phyloP scores from a whole-genome alignment of 352 stramenopile species.

The Phytophthora capsici region DNA sequence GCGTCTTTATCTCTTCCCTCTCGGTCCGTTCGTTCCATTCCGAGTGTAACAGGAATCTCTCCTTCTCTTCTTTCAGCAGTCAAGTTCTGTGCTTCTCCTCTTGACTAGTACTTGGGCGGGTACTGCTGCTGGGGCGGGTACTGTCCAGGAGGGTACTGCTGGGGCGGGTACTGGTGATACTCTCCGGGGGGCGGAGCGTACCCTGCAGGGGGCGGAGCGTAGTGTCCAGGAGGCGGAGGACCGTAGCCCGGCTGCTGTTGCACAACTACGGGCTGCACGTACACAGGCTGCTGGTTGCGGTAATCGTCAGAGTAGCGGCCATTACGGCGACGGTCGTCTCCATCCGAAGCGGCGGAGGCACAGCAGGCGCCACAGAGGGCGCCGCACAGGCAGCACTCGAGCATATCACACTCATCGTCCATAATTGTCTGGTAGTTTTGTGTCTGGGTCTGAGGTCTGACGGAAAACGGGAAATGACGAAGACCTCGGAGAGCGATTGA shows the following conservation, averaged over 20 bases:
- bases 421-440: constrained; percentile 27
- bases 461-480: constrained; percentile 39
- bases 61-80: constrained; percentile 3
- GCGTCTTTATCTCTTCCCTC: constrained; percentile 14
- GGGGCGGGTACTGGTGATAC: constrained; percentile 54
- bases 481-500: neutral
- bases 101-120: constrained; percentile 24
- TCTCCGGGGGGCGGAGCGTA: constrained; percentile 56
- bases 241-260: constrained; percentile 44
- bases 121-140: constrained; percentile 31
- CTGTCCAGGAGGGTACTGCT: constrained; percentile 39
- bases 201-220: constrained; percentile 37
- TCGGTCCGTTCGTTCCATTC: constrained; percentile 41
- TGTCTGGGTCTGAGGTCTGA: neutral
- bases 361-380: constrained; percentile 81
- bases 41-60: constrained; percentile 8
- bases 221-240: constrained; percentile 37
- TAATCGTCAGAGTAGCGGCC: constrained; percentile 46
- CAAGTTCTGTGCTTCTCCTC: constrained; percentile 2
- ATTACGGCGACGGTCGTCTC: constrained; percentile 45
- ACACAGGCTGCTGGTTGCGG: constrained; percentile 56
- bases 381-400: constrained; percentile 81
- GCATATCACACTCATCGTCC: constrained; percentile 80
- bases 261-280: constrained; percentile 80
- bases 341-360: constrained; percentile 45